These are phyloP conservation scores for Leishmania aethiopica DNA, from an alignment of 208 protist species.

Conservation along the genomic window DNA sequence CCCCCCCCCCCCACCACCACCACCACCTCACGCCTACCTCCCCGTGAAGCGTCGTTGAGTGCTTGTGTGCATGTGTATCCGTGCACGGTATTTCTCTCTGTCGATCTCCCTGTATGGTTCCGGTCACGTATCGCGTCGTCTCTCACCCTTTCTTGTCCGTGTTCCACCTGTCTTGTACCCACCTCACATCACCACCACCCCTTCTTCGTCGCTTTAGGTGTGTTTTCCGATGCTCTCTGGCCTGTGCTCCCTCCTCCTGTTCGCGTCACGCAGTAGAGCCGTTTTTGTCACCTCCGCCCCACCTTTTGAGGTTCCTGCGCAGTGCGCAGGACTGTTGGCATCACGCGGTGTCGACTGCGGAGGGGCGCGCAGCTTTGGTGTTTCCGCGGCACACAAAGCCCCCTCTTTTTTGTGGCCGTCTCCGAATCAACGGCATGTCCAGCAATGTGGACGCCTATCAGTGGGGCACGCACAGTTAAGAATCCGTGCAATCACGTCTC, in stretches of 20 bases:
- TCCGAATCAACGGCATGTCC: neutral
- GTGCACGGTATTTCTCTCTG: neutral
- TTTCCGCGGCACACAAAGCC: neutral
- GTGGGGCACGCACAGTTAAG: neutral
- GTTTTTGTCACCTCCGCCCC: neutral
- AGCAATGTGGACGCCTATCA: neutral
- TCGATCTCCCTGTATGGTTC: too few relatives aligned
- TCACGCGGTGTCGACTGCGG: neutral
- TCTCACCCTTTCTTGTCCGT: too few relatives aligned
- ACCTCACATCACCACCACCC: too few relatives aligned
- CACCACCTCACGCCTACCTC: too few relatives aligned
- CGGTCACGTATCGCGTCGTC: too few relatives aligned
- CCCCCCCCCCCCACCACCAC: too few relatives aligned
- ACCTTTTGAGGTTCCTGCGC: neutral
- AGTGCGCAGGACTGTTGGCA: neutral
- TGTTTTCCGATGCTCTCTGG: neutral
- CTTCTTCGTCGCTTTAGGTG: too few relatives aligned
- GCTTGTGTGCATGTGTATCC: neutral
- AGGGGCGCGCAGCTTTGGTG: neutral
- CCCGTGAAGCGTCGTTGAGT: too few relatives aligned
- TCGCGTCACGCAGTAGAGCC: neutral
- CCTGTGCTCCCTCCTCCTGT: neutral
- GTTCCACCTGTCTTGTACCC: too few relatives aligned
- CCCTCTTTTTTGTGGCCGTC: neutral
- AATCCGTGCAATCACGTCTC: neutral